Base-by-base conservation (phyloP, 169 alveolate species). In the Fabrea salina region DNA sequence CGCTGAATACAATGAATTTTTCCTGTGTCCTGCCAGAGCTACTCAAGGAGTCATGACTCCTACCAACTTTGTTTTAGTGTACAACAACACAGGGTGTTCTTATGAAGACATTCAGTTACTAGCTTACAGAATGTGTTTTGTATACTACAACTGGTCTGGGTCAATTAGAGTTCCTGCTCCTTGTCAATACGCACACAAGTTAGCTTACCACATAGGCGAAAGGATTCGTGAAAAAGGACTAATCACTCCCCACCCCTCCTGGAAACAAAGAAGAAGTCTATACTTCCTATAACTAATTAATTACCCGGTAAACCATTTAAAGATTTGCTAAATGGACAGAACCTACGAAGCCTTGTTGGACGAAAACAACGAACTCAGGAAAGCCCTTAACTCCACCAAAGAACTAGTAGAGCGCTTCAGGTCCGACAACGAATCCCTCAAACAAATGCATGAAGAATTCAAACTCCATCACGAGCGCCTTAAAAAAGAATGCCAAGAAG, bases 151-250 rank as follows among this genome's bases (percentile, higher is more conserved):
- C 75, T 83, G 88, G 25, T 72, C 88, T 4, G 89, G 89, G 47
- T 50, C 89, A 37, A 86, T 87, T 25, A 78, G 83, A 64, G 86
- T 86, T 16, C 95, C 95, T 40, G 91, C 91, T 22, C 95, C 95
- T 49, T 51, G 88, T 5, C 67, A 86, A 53, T 87, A 82, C 77
- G 93, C 91, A 16, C 83, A 76, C 32, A 80, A 86, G 70, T 50
- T 82, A 25, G 82, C 86, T 7, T 59, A 59, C 22, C 6, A 7
- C 7, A 27, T 27, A 8, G 74, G 74, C 22, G 74, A 59, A 59
- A 59, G 74, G 33, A 32, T 19, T 59, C 51, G 8, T 19, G 19
- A 19, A 32, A 59, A 59, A 11, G 51, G 74, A 5, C 74, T 49
- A 27, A 40, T 49, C 5, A 8, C 6, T 11, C 74, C 74, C 33